Conservation (phyloP, 495 filamentous ascomycete genomes). For the Apiosordaria backusii region DNA sequence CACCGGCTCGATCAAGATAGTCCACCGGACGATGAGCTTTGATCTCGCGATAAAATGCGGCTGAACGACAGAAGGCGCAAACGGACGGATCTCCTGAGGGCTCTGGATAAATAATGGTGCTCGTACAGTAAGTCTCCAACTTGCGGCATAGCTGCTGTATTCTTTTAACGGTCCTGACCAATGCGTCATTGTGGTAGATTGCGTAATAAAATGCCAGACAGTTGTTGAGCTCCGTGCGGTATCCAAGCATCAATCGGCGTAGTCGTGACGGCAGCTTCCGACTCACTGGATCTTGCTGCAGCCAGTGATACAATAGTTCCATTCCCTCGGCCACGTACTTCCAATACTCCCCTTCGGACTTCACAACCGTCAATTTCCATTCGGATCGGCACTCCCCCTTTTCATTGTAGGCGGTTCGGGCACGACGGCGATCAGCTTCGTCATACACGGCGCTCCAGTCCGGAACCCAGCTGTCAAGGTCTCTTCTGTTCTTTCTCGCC, state of each 20-base stretch:
- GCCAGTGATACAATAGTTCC: not conserved
- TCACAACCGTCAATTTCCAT: not conserved
- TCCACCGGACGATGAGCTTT: not conserved
- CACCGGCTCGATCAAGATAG: not conserved
- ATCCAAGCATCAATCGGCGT: too few species aligned
- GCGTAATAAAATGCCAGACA: too few species aligned
- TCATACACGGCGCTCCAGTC: slow-evolving; percentile 5
- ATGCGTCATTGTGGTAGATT: too few species aligned
- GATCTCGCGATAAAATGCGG: not conserved
- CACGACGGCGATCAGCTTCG: slow-evolving; percentile 2
- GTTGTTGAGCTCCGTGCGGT: too few species aligned
- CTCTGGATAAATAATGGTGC: not conserved
- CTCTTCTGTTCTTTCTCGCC: slow-evolving; percentile 1
- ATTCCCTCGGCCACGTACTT: not conserved
- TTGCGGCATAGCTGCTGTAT: not conserved
- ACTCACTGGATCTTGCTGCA: not conserved
- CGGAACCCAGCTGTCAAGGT: slow-evolving; percentile 6
- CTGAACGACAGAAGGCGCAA: not conserved
- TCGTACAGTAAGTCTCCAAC: not conserved
- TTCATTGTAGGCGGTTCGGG: not conserved
- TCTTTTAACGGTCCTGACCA: not conserved
- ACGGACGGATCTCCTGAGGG: not conserved
- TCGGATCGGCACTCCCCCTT: not conserved
- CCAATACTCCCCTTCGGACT: not conserved
- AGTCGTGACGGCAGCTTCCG: not conserved